Conservation (phyloP, 2,329 filamentous ascomycete genomes). For the Hypoxylon sp. region DNA sequence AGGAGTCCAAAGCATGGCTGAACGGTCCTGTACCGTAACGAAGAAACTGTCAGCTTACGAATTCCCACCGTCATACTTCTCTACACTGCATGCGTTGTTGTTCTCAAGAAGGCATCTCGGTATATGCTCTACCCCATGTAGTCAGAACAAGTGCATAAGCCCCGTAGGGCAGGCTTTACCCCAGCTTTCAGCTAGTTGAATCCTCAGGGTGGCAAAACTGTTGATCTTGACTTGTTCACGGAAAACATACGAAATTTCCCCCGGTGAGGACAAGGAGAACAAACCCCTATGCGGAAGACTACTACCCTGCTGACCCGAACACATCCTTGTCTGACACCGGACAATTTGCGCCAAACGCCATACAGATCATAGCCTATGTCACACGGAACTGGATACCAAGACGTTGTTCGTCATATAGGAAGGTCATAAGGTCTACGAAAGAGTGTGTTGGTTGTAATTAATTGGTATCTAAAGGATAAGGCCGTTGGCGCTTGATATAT, state of each 20-base stretch:
- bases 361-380: neutral
- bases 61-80: neutral
- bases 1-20: neutral
- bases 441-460: too few species aligned
- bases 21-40: neutral
- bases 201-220: neutral
- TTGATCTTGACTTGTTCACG: neutral
- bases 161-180: neutral
- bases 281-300: neutral
- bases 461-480: too few species aligned
- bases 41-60: neutral
- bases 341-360: neutral
- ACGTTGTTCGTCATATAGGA: too few species aligned
- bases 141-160: neutral
- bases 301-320: neutral
- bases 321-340: neutral
- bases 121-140: neutral
- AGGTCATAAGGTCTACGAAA: too few species aligned
- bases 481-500: too few species aligned
- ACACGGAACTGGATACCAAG: too few species aligned
- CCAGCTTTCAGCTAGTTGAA: neutral
- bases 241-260: neutral
- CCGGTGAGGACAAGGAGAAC: neutral
- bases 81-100: neutral
- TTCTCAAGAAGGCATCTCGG: neutral